Base-by-base conservation (phyloP, 768 basidiomycete species). In the Nevesoporus exiguus region DNA sequence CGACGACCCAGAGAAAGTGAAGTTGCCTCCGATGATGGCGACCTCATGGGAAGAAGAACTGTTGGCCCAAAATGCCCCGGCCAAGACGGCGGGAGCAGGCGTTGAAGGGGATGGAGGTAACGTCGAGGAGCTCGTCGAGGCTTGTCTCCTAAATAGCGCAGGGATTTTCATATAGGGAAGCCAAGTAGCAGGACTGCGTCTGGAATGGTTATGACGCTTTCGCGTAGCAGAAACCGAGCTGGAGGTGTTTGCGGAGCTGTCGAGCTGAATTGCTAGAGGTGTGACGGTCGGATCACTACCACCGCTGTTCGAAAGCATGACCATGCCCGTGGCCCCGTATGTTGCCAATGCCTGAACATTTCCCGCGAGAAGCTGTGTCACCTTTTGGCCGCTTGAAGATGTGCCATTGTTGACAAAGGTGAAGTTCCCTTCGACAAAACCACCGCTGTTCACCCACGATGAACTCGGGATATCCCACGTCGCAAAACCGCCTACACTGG, bases 1-100 rank as follows among this genome's bases (percentile, higher is more conserved):
- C 5, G 76, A 71, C 7, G 69, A 66, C 36, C 73, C 57, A 7
- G 75, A 55, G 65, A 85, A 85, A 1, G 88, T 81, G 68, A 98
- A 99, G 68, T 94, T 93, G 33, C 96, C 96, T 30, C 94, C 96
- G 45, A 98, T 75, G 57, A 98, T 82, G 40, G 83, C 82, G 19
- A 92, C 70, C 52, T 90, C 82, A 5, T 80, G 77, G 10, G 73
- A 74, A 3, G 83, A 83, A 2, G 86, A 80, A 34, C 76, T 76
- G 65, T 98, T 97, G 7, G 82, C 88, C 91, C 92, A 98, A 75
- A 93, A 98, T 2, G 82, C 80, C 30, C 92, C 96, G 0, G 91
- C 80, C 51, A 97, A 76, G 55, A 98, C 83, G 17, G 91, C 85
- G 0, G 93, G 92, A 1, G 92, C 89, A 1, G 80, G 74, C 2